These are phyloP conservation scores for Apium graveolens DNA, from an alignment of 129 eudicot genomes.

Conservation along the genomic window DNA sequence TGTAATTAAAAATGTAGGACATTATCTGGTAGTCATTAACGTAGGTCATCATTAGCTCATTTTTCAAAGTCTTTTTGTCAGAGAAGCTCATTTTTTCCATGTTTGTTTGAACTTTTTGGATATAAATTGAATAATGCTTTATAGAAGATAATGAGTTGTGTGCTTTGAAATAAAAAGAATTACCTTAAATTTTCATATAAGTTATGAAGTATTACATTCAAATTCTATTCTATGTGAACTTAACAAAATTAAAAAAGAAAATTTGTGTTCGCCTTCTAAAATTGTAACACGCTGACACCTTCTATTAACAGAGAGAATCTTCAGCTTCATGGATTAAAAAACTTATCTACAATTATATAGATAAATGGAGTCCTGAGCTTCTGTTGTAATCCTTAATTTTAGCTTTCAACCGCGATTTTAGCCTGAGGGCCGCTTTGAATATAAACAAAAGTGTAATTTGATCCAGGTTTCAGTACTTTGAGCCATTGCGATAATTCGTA, in stretches of 20 bases:
- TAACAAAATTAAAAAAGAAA: neutral
- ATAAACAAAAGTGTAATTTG: conserved; percentile 65
- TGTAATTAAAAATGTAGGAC: too few species aligned
- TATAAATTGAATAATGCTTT: too few species aligned
- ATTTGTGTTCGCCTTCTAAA: neutral
- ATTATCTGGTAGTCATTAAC: too few species aligned
- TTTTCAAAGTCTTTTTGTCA: too few species aligned
- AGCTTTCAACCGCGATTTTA: conserved; percentile 53
- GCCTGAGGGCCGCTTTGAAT: conserved; percentile 98
- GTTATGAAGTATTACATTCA: neutral
- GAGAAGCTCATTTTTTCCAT: too few species aligned
- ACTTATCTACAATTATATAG: neutral
- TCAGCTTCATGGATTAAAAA: neutral
- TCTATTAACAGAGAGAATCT: neutral
- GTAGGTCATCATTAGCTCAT: too few species aligned
- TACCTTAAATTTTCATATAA: neutral
- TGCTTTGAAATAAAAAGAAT: neutral
- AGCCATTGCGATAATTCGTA: conserved; percentile 61
- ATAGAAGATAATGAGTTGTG: too few species aligned
- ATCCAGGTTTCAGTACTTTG: conserved; percentile 52
- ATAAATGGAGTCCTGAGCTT: neutral
- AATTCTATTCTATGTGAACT: neutral
- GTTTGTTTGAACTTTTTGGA: too few species aligned
- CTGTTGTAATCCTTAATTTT: conserved; percentile 29
- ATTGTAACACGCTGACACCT: neutral